Conservation (phyloP, 148 eudicot genomes). For the Rhododendron griersonianum region DNA sequence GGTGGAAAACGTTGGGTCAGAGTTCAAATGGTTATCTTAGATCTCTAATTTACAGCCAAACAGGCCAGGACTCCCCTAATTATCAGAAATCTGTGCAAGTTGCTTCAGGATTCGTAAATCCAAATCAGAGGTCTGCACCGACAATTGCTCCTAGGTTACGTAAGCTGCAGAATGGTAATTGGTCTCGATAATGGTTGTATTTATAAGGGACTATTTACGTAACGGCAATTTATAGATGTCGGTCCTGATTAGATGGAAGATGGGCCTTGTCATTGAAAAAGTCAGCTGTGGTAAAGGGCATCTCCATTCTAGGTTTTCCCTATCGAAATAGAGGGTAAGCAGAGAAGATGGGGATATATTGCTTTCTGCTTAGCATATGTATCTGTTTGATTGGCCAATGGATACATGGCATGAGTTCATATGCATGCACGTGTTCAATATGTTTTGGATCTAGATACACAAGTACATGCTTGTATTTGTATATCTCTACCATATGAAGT, state of each 20-base stretch:
- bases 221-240: neutral
- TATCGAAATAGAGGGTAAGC: neutral
- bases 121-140: constrained; percentile 5
- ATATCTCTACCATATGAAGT: neutral
- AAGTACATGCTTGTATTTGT: neutral
- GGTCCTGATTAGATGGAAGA: neutral
- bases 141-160: constrained; percentile 4
- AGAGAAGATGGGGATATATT: neutral
- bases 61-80: constrained; percentile 5
- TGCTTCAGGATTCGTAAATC: neutral
- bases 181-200: neutral
- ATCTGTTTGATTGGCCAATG: neutral
- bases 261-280: neutral
- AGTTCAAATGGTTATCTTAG: constrained; percentile 21
- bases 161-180: constrained; percentile 25
- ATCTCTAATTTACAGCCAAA: constrained; percentile 19
- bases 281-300: neutral
- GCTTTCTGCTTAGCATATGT: neutral
- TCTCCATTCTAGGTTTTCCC: neutral
- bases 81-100: constrained; percentile 9
- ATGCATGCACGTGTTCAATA: neutral
- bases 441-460: neutral
- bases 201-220: neutral
- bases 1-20: constrained; percentile 16
- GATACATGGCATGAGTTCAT: neutral